Evolutionary conservation across 441 rosid genomes (phyloP).

Genomic region (Melastoma candidum): DNA sequence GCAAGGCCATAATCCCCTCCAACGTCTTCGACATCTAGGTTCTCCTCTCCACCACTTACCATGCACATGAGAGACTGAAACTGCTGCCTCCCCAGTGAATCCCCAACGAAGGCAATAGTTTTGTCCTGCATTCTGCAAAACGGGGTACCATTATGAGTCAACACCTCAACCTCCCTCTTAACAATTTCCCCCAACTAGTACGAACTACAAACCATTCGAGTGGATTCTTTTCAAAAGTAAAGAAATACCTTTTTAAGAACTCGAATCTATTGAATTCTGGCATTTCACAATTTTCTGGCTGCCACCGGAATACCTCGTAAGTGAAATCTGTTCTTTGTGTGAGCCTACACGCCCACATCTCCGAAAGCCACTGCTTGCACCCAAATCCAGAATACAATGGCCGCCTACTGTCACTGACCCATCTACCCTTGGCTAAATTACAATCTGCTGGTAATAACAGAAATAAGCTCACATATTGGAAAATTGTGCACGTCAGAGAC

Average conservation of each 20-base stretch:
- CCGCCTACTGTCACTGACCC: constrained; percentile 52
- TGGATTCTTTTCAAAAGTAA: too few relatives aligned
- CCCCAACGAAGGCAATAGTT: constrained; percentile 71
- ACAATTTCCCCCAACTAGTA: too few relatives aligned
- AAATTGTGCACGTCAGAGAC: too few relatives aligned
- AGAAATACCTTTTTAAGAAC: constrained; percentile 52
- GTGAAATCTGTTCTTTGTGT: constrained; percentile 69
- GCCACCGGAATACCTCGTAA: constrained; percentile 66
- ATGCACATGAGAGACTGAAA: constrained; percentile 78
- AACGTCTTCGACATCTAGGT: constrained; percentile 43
- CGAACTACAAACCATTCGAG: too few relatives aligned
- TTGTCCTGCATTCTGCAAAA: constrained; percentile 58
- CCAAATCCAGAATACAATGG: constrained; percentile 69
- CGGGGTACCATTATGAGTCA: too few relatives aligned
- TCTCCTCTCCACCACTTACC: constrained; percentile 51
- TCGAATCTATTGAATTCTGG: constrained; percentile 45
- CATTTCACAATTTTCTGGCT: constrained; percentile 60
- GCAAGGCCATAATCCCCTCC: constrained; percentile 50
- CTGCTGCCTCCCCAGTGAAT: constrained; percentile 70
- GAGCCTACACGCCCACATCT: constrained; percentile 84
- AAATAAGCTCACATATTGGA: not conserved
- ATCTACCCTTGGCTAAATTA: constrained; percentile 72
- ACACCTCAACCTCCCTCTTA: too few relatives aligned
- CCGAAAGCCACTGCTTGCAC: constrained; percentile 83
- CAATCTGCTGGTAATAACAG: constrained; percentile 37